Conservation (phyloP, 371 early-diverging fungal species). For the Umbelopsis sp. region DNA sequence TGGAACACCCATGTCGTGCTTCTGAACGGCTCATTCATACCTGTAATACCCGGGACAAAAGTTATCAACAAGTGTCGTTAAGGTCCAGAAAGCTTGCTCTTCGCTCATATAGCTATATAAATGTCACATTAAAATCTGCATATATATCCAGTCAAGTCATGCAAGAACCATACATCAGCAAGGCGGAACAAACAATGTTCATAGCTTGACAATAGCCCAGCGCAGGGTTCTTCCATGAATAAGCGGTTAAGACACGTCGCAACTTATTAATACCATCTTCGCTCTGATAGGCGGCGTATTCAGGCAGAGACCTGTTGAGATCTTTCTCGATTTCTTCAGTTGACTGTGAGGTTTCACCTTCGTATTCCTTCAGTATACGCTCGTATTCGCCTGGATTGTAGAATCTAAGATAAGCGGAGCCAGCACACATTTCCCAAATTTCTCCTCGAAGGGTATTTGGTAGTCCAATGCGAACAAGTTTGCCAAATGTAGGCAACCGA, state of each 20-base stretch:
- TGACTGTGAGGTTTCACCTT: slow-evolving; percentile 68
- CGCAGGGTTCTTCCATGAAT: slow-evolving; percentile 85
- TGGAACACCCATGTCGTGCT: no score
- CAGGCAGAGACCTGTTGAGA: slow-evolving; percentile 89
- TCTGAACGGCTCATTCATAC: slow-evolving; percentile 16
- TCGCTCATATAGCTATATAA: slow-evolving; percentile 79
- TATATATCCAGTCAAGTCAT: background rate
- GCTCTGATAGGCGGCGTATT: slow-evolving; percentile 92
- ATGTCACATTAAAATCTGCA: background rate
- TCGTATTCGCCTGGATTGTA: slow-evolving; percentile 85
- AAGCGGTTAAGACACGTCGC: slow-evolving; percentile 87
- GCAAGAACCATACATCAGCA: slow-evolving; percentile 69
- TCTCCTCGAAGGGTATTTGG: slow-evolving; percentile 93
- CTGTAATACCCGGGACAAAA: slow-evolving; percentile 94
- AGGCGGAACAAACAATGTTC: slow-evolving; percentile 69
- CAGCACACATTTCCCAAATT: slow-evolving; percentile 94
- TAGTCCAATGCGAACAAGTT: slow-evolving; percentile 90
- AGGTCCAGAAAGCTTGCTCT: slow-evolving; percentile 96
- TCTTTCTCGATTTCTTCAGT: slow-evolving; percentile 98
- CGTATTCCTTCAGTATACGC: slow-evolving; percentile 74
- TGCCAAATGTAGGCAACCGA: slow-evolving; percentile 81
- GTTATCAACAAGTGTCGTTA: slow-evolving; percentile 87
- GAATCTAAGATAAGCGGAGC: slow-evolving; percentile 87
- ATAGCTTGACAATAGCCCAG: slow-evolving; percentile 99
- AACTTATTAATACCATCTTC: slow-evolving; percentile 90